Evolutionary conservation across 176 grass and related monocot species (phyloP), one percentile per base, ranked within the genome.

Genomic region (Triticum turgidum): DNA sequence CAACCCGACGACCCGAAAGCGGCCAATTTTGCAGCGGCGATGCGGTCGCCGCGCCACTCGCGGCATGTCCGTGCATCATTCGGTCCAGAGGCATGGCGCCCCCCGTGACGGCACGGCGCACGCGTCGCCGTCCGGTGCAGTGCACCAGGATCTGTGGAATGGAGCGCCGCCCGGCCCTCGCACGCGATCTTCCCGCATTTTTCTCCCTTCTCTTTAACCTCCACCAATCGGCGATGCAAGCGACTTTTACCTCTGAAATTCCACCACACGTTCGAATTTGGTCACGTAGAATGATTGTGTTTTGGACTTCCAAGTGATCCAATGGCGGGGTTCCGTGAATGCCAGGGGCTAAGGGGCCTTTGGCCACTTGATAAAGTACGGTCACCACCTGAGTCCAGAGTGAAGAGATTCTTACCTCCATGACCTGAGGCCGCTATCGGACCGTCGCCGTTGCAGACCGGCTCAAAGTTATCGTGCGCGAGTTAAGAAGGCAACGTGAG

Each of bases 401-500:
- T 22, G 70, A 44, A n/a, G 22, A 74, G 73, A 52, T 77, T 77
- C 73, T 80, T 62, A 11, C 27, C 65, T 41, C 63, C n/a, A 13
- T 17, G 32, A 59, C 84, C 14, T 59, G 44, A 41, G 38, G 73
- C 80, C 56, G 17, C 84, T 78, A 3, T 64, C 77, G 34, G 73
- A 34, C 62, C 65, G 63, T 86, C 83, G 49, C 63, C 18, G 24
- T 56, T 76, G 29, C 17, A 71, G 84, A 86, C 84, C 52, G 8
- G 5, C 63, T 86, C 88, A 86, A 24, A 78, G 84, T 29, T 82
- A 42, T 82, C 49, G 29, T 68, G 77, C 58, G 64, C 35, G 64
- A 82, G 32, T 70, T 54, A 65, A 87, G 76, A 85, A 66, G 81
- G 77, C 76, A 84, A 91, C 69, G 15, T 30, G 77, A 81, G 21